Evolutionary conservation across 495 filamentous ascomycete species (phyloP).

Genomic region (Xylaria cubensis): DNA sequence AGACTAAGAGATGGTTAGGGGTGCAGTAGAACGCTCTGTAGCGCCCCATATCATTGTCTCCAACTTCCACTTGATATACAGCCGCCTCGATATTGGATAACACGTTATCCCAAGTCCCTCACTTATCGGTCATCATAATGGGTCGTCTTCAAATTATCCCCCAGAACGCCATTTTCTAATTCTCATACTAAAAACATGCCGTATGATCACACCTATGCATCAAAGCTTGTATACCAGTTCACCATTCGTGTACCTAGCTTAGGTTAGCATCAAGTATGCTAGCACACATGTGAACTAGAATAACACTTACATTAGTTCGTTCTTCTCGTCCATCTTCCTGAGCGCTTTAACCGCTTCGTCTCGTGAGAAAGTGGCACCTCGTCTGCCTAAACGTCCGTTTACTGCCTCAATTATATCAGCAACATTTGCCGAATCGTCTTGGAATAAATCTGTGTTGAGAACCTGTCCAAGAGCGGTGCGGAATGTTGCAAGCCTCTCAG

Average conservation of each 20-base stretch:
- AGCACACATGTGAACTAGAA: background rate
- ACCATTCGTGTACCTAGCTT: constrained; percentile 52
- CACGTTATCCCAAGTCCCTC: background rate
- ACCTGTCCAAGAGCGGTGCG: constrained; percentile 78
- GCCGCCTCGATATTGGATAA: background rate
- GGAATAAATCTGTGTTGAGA: constrained; percentile 79
- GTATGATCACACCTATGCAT: constrained; percentile 26
- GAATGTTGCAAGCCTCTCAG: constrained; percentile 74
- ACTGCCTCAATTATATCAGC: constrained; percentile 78
- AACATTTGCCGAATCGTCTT: constrained; percentile 78
- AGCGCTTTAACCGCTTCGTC: constrained; percentile 80
- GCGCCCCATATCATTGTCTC: background rate
- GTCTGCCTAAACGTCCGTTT: constrained; percentile 68
- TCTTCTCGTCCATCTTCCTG: constrained; percentile 77
- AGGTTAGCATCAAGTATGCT: constrained; percentile 35
- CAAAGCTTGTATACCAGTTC: constrained; percentile 56
- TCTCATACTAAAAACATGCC: background rate
- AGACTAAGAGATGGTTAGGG: too few species aligned
- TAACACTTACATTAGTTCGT: constrained; percentile 87
- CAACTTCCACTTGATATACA: constrained; percentile 3
- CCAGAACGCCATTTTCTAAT: constrained; percentile 24
- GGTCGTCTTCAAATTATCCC: constrained; percentile 1
- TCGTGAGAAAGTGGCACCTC: constrained; percentile 64
- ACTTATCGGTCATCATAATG: constrained; percentile 3
- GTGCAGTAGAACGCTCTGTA: background rate